Conservation (phyloP, 176 grass and related monocot genomes). For the Juncus inflexus region DNA sequence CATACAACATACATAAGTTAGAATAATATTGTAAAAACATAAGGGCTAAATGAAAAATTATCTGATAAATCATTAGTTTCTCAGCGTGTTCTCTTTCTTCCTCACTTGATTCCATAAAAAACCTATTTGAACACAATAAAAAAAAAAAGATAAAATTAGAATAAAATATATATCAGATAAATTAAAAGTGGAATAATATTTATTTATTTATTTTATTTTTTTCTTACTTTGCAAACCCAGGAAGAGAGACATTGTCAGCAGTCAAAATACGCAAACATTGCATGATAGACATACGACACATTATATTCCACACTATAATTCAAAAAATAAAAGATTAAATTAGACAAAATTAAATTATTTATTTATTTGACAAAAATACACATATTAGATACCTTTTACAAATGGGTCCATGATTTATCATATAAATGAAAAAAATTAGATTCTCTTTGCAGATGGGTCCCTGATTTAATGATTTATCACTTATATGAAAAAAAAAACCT, state of each 20-base stretch:
- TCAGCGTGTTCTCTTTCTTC: constrained; percentile 73
- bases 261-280: constrained; percentile 89
- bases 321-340: neutral
- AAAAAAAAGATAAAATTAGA: neutral
- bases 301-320: constrained; percentile 82
- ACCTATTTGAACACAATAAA: constrained; percentile 22
- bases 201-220: neutral
- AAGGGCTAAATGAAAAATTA: constrained; percentile 9
- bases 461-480: too few relatives aligned
- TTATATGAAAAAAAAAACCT: too few relatives aligned
- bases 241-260: constrained; percentile 84
- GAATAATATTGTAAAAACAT: neutral
- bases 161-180: neutral
- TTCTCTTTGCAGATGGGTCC: neutral
- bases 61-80: constrained; percentile 86
- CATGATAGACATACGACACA: constrained; percentile 83
- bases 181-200: neutral
- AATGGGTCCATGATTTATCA: too few relatives aligned
- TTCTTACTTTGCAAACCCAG: constrained; percentile 74
- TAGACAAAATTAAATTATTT: neutral
- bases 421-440: neutral
- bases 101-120: constrained; percentile 82
- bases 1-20: neutral
- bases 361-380: constrained; percentile 2
- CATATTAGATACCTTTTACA: neutral